Base-by-base conservation (phyloP, 2,329 filamentous ascomycete species). In the Bisporella sp. region DNA sequence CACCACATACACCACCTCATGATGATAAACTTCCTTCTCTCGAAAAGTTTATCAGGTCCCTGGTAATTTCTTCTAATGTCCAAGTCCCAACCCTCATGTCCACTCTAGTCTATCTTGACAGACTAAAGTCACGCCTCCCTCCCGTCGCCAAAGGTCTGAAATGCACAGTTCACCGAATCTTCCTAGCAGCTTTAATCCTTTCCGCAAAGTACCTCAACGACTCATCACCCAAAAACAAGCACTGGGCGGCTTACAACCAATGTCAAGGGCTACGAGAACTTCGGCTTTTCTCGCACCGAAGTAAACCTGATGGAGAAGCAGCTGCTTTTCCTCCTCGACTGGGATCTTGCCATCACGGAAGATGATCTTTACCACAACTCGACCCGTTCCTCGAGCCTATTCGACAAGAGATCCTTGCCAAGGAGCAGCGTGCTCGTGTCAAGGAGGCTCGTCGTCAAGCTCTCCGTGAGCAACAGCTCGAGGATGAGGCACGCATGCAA, bases 261-360 rank as follows among this genome's bases (percentile, higher is more conserved):
- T 62, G 84, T 96, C 60, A 78, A 77, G 8, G 72, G 76, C 6
- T 66, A 62, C 54, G 77, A 73, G 65, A 81, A 76, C 64, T 99
- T 97, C 64, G 88, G 90, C 61, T 97, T 99, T 77, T 92, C 84
- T 63, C 79, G 91, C 59, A 93, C 89, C 35, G 93, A 99, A 73
- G 93, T 99, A 63, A 99, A 99, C 75, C 78, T 97, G 55, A 99
- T 99, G 93, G 93, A 99, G 79, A 95, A 95, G 79, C 93, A 99
- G 72, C 79, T 99, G 31, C 84, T 99, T 47, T 93, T 89, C 74
- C 80, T 99, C 41, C 78, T 99, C 43, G 88, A 96, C 67, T 99
- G 91, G 89, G 89, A 99, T 59, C 81, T 96, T 54, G 81, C 88
- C 59, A 90, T 99, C 64, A 84, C 77, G 41, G 82, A 90, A 64